phyloP scores from a whole-genome alignment of 495 filamentous ascomycete genomes.

The Saxispiralis lemnorum region DNA sequence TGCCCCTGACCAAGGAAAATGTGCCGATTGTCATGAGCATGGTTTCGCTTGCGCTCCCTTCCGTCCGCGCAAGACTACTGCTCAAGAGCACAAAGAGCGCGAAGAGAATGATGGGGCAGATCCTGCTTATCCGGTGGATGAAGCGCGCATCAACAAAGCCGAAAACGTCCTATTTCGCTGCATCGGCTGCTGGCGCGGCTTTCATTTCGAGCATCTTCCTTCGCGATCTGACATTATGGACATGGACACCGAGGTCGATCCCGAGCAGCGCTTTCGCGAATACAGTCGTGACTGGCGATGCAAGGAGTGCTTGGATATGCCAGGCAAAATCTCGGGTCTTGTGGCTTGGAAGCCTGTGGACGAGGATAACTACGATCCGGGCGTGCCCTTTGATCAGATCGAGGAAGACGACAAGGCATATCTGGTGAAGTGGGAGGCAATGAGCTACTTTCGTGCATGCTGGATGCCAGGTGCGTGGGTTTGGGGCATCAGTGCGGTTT shows the following conservation, averaged over 20 bases:
- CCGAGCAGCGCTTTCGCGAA: conserved; percentile 36
- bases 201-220: conserved; percentile 68
- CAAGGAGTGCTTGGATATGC: conserved; percentile 44
- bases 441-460: conserved; percentile 57
- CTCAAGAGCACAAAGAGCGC: conserved; percentile 66
- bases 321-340: conserved; percentile 46
- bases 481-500: conserved; percentile 45
- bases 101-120: conserved; percentile 61
- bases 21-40: conserved; percentile 44
- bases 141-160: conserved; percentile 50
- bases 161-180: conserved; percentile 69
- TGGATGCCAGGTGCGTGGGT: conserved; percentile 90
- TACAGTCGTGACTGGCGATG: conserved; percentile 58
- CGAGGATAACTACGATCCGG: conserved; percentile 30
- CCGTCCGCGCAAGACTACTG: conserved; percentile 44
- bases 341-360: conserved; percentile 73
- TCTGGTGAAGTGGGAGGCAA: conserved; percentile 66
- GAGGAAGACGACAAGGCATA: conserved; percentile 70
- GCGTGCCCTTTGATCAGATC: conserved; percentile 33
- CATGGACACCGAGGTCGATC: conserved; percentile 27
- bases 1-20: conserved; percentile 51
- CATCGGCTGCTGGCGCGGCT: conserved; percentile 52
- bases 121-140: conserved; percentile 46
- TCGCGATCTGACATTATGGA: conserved; percentile 23
- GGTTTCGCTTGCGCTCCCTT: conserved; percentile 55